A percentile compares a stretch with the other conserved stretches of the same genome.
Evolutionary conservation across 2,329 filamentous ascomycete species (phyloP).

Genomic region (Fusarium sp.): DNA sequence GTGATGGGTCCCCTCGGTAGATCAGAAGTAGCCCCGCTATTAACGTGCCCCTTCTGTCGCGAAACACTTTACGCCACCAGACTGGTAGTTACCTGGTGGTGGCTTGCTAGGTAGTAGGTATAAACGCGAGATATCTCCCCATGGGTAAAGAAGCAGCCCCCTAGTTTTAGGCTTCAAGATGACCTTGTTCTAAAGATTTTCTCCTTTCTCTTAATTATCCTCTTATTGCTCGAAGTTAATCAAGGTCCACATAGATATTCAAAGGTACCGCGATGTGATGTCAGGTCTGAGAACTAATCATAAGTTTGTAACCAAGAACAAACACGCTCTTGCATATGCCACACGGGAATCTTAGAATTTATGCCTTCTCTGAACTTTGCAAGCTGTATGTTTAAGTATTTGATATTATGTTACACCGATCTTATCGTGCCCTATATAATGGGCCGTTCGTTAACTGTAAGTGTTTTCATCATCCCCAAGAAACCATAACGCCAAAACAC

Average conservation of each 20-base stretch:
- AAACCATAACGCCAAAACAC: constrained; percentile 23
- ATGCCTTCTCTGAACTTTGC: background rate
- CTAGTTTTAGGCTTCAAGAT: background rate
- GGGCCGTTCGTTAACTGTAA: background rate
- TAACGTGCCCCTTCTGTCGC: background rate
- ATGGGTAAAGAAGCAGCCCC: background rate
- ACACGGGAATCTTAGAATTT: background rate
- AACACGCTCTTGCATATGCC: background rate
- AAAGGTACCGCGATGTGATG: background rate
- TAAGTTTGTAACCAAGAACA: background rate
- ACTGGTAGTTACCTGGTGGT: too few relatives aligned
- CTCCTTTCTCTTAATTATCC: too few relatives aligned
- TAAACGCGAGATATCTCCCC: background rate
- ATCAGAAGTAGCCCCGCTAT: background rate
- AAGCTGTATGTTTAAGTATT: background rate
- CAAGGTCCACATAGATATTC: too few relatives aligned
- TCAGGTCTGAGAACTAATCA: background rate
- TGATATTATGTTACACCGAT: background rate
- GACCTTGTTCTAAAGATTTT: too few relatives aligned
- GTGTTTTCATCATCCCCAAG: constrained; percentile 7
- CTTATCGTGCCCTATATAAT: background rate
- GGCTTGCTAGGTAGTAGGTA: too few relatives aligned
- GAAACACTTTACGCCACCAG: constrained; percentile 33
- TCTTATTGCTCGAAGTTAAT: too few relatives aligned
- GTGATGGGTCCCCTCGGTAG: background rate